Conservation (phyloP, 352 stramenopile genomes). For the Phytophthora palmivora region DNA sequence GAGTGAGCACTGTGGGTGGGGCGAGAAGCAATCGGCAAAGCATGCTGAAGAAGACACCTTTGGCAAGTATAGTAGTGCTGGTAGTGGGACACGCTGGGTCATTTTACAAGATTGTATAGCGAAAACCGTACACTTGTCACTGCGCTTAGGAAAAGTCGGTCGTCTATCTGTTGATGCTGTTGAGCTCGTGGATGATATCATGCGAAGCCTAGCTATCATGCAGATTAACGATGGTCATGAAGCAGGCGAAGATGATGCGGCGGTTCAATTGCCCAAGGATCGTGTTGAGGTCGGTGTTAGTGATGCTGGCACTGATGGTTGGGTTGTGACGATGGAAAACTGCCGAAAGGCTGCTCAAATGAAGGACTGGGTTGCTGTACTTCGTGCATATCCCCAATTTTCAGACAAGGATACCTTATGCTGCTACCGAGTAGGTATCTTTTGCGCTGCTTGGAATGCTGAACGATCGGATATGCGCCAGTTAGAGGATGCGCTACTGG, state of each 20-base stretch:
- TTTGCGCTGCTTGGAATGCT: constrained; percentile 83
- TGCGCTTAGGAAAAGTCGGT: constrained; percentile 68
- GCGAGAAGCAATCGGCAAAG: constrained; percentile 70
- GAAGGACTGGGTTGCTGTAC: constrained; percentile 67
- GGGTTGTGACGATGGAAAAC: constrained; percentile 71
- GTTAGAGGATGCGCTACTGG: constrained; percentile 72
- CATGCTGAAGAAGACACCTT: constrained; percentile 77
- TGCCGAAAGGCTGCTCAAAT: constrained; percentile 69
- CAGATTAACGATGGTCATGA: constrained; percentile 79
- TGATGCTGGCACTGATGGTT: constrained; percentile 48
- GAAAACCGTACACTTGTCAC: constrained; percentile 77
- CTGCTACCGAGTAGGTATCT: constrained; percentile 68
- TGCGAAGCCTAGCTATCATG: constrained; percentile 76
- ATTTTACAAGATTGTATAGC: constrained; percentile 79
- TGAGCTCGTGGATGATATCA: constrained; percentile 82
- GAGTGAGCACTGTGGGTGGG: constrained; percentile 69
- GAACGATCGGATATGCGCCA: constrained; percentile 88
- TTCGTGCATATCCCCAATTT: constrained; percentile 71
- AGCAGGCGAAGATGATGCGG: constrained; percentile 49
- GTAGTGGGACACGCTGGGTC: constrained; percentile 67
- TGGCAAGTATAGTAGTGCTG: constrained; percentile 65
- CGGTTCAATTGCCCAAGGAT: constrained; percentile 27
- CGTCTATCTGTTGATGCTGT: constrained; percentile 73
- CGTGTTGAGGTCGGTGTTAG: constrained; percentile 18
- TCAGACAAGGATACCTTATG: constrained; percentile 60